Conservation (phyloP, 768 basidiomycete species). For the Tubosaeta brunneosetosa region DNA sequence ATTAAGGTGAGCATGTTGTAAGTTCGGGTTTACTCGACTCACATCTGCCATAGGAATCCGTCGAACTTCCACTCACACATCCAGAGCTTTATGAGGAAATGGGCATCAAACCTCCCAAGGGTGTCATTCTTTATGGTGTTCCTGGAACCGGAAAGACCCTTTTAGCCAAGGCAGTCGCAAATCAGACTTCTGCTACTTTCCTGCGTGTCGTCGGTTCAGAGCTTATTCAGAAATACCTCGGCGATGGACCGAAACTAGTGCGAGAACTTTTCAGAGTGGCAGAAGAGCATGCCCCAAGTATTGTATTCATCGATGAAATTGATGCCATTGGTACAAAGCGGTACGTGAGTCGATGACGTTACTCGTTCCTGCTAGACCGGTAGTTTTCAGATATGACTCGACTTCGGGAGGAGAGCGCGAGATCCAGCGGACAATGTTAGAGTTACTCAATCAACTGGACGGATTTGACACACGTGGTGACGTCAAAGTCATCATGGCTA, state of each 20-base stretch:
- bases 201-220: conserved; percentile 96
- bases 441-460: conserved; percentile 95
- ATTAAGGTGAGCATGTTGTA: conserved; percentile 68
- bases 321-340: conserved; percentile 98
- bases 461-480: conserved; percentile 99
- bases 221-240: conserved; percentile 98
- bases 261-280: conserved; percentile 96
- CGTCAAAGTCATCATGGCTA: conserved; percentile 99
- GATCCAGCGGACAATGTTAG: conserved; percentile 99
- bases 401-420: conserved; percentile 98
- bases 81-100: conserved; percentile 99
- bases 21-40: neutral
- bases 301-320: conserved; percentile 99
- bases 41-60: conserved; percentile 69
- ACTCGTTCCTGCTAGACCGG: conserved; percentile 3
- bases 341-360: conserved; percentile 37
- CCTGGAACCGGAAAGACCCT: conserved; percentile 98
- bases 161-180: conserved; percentile 95
- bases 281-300: conserved; percentile 96
- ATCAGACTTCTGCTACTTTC: conserved; percentile 98
- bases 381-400: conserved; percentile 77
- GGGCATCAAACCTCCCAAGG: conserved; percentile 99
- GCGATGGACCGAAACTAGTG: conserved; percentile 97
- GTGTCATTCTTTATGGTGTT: conserved; percentile 97
- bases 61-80: conserved; percentile 94